phyloP scores from a whole-genome alignment of 2,329 filamentous ascomycete species.

The Neospermospora avenae region DNA sequence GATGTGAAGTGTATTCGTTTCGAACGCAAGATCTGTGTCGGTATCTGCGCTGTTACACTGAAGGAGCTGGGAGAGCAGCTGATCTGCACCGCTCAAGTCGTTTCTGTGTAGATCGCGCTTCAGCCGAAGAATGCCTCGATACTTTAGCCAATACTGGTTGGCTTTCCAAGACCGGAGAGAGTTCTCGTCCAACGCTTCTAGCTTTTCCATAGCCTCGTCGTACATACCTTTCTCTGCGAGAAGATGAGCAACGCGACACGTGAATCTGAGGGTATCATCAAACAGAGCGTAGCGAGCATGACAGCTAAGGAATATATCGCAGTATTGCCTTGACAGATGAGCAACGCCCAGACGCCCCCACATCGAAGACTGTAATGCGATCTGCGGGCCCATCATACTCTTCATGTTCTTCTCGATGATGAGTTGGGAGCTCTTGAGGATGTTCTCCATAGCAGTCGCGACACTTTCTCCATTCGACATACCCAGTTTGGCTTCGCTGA shows the following conservation, averaged over 20 bases:
- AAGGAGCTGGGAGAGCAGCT: slow-evolving; percentile 55
- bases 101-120: slow-evolving; percentile 58
- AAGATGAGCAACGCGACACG: slow-evolving; percentile 66
- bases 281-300: slow-evolving; percentile 62
- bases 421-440: slow-evolving; percentile 79
- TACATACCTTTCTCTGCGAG: slow-evolving; percentile 67
- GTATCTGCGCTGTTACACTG: slow-evolving; percentile 37
- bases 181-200: slow-evolving; percentile 59
- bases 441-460: slow-evolving; percentile 65
- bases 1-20: slow-evolving; percentile 57
- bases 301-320: slow-evolving; percentile 73
- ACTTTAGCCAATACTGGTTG: slow-evolving; percentile 69
- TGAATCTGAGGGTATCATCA: slow-evolving; percentile 76
- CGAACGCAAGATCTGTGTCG: slow-evolving; percentile 57
- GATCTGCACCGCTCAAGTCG: slow-evolving; percentile 53
- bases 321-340: slow-evolving; percentile 54
- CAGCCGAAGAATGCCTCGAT: slow-evolving; percentile 63
- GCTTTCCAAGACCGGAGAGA: slow-evolving; percentile 71
- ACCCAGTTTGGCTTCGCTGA: slow-evolving; percentile 80
- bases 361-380: slow-evolving; percentile 68
- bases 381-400: slow-evolving; percentile 68
- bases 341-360: slow-evolving; percentile 71
- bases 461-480: slow-evolving; percentile 68
- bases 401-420: slow-evolving; percentile 74
- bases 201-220: slow-evolving; percentile 58